Evolutionary conservation across 148 eudicot species (phyloP), one percentile per base, ranked within the genome.

Genomic region (Rhododendron vialii): DNA sequence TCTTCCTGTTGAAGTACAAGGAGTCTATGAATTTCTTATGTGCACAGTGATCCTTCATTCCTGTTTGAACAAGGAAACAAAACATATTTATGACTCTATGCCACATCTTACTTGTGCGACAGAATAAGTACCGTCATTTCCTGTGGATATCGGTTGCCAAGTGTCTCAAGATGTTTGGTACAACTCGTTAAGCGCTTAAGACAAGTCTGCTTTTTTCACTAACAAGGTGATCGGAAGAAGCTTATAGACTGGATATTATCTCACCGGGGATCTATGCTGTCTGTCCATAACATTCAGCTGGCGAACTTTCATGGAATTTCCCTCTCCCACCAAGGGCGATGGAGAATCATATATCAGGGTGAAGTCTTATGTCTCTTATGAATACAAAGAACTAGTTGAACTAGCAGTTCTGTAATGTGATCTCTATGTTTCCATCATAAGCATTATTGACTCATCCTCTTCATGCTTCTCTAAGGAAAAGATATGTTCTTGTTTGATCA

Each of bases 241-340:
- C 45, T 41, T 41, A 15, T 45, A 36, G 30, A 20, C 24, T 11
- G 73, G 18, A 36, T 30, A 36, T 36, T 41, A 82, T 35, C 20
- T 24, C 69, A 82, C 67, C 43, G 22, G 12, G 7, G 7, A 59
- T 82, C 71, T 82, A 35, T 59, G 84, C 30, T 59, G 43, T 36
- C 48, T 22, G 76, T 82, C 61, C 76, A 73, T 87, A 28, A 35
- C 20, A 50, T 80, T 71, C 65, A 35, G 80, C 36, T 75, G 59
- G 87, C 30, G 26, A 80, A 87, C 67, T 85, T 88, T 51, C 81
- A 90, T 90, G 90, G 92, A 87, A 84, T 75, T 85, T 82, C 55
- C 81, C 74, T 81, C 85, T 55, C 59, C 36, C 7, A 1, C 45
- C 45, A 5, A 41, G 45, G 45, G 45, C 7, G 45, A 41, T 6